Evolutionary conservation across 1,284 basidiomycete species (phyloP), one percentile per base, ranked within the genome.

Genomic region (Ustilago tritici): DNA sequence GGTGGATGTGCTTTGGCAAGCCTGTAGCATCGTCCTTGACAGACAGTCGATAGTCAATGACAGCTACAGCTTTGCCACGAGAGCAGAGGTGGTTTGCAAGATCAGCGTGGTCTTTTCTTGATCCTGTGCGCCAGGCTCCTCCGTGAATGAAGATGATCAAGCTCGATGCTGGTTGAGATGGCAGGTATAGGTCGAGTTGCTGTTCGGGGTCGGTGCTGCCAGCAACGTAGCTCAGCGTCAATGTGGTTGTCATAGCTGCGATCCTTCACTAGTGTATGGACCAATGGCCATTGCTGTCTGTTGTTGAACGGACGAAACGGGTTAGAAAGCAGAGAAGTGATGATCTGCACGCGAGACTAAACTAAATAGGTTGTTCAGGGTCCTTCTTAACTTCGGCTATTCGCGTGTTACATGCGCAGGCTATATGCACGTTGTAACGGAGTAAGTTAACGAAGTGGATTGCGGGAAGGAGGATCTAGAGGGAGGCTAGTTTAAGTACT

Each of bases 121-220:
- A 65, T 23, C 76, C 76, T 12, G 71, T 68, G 1, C 76, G 62
- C 82, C 78, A 83, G 32, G 76, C 78, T 28, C 76, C 78, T 28
- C 68, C 71, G 36, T 79, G 66, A 41, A 76, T 66, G 62, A 71
- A 76, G 55, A 76, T 35, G 38, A 72, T 46, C 31, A 76, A 47
- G 17, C 53, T 36, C 3, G 66, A 56, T 3, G 68, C 54, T 52
- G 38, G 10, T 3, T 40, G 31, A 2, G 58, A 14, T 0, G 69
- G 74, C 19, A 76, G 47, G 41, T 76, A 72, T 14, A 76, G 65
- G 46, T 76, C 74, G 17, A 76, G 69, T 31, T 76, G 67, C 55
- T 76, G 74, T 41, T 76, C 71, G 3, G 66, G 46, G 6, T 71
- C 65, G 17, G 54, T 23, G 61, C 67, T 69, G 2, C 62, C 73